Conservation (phyloP, 371 early-diverging fungal genomes). For the Apophysomyces elegans region DNA sequence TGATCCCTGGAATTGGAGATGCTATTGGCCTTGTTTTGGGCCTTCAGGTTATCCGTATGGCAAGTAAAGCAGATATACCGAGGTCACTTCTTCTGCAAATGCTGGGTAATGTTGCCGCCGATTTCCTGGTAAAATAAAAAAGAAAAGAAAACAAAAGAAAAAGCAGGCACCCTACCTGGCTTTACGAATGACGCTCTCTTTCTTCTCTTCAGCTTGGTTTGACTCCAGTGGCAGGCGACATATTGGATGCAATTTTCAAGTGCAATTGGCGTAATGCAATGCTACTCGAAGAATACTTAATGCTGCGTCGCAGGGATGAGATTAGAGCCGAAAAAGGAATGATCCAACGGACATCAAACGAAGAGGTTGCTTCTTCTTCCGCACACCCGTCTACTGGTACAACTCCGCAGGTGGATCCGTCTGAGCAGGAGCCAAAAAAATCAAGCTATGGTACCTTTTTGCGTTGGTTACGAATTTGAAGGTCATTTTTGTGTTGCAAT, state of each 20-base stretch:
- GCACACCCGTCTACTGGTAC: not conserved
- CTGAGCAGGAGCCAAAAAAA: not conserved
- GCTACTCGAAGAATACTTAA: constrained; percentile 49
- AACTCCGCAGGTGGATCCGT: not conserved
- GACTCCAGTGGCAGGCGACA: constrained; percentile 53
- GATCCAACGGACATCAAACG: not conserved
- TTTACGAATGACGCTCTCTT: not conserved
- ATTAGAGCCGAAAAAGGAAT: constrained; percentile 34
- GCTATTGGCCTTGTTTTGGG: constrained; percentile 41
- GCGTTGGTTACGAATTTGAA: not conserved
- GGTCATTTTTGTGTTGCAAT: not conserved
- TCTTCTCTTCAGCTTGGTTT: constrained; percentile 37
- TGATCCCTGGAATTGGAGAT: constrained; percentile 57
- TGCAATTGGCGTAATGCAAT: constrained; percentile 52
- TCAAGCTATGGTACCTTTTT: not conserved
- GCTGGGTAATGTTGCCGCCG: constrained; percentile 50
- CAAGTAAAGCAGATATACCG: constrained; percentile 45
- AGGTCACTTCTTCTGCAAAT: constrained; percentile 38
- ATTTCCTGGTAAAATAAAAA: constrained; percentile 40
- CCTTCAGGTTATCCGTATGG: constrained; percentile 40
- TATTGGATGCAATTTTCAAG: constrained; percentile 53
- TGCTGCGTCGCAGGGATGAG: constrained; percentile 44
- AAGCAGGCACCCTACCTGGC: not conserved
- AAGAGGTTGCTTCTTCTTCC: not conserved
- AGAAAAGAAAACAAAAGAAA: not conserved